Base-by-base conservation (phyloP, 352 stramenopile species). In the Globisporangium okanoganense region DNA sequence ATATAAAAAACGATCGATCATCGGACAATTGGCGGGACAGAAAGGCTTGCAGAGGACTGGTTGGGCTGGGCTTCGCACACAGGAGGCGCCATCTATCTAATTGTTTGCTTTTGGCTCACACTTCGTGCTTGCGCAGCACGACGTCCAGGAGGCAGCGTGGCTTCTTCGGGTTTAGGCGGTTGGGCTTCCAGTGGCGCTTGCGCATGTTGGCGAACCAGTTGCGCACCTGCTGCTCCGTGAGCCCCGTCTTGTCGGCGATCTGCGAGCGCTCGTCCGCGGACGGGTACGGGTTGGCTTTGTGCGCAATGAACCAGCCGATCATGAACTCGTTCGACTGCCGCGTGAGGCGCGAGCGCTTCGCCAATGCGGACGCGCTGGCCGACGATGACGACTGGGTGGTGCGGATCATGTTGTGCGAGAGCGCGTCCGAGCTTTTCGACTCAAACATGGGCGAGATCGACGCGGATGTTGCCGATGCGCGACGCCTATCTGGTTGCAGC, bases 151-250 rank as follows among this genome's bases (percentile, higher is more conserved):
- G 65, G 61, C 81, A 91, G 38, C 85, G 82, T 40, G 85, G 85
- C 63, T 90, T 90, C 73, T 92, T 92, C 18, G 69, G 55, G 47
- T 76, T 85, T n/a, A 68, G 35, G 29, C 70, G 69, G 40, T 76
- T 88, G n/a, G 85, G 85, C 54, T 92, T 93, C 85, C 85, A 95
- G 67, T 95, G 85, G 49, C 85, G 83, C 62, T 95, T 95, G 49
- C 85, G 85, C 83, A 95, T 95, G 62, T 95, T 95, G 20, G 85
- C 84, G 67, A 95, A 95, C 85, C 85, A 95, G 58, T 95, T 93
- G 62, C 84, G 84, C 59, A 95, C 84, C 60, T 95, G 85, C 56
- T 92, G 84, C 67, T 93, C 85, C 6, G 75, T 78, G 29, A 95
- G 62, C 0, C 80, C 81, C 3, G 83, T 93, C 52, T 76, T 78